Evolutionary conservation across 345 rosid species (phyloP).

Genomic region (Eutrema yunnanense): DNA sequence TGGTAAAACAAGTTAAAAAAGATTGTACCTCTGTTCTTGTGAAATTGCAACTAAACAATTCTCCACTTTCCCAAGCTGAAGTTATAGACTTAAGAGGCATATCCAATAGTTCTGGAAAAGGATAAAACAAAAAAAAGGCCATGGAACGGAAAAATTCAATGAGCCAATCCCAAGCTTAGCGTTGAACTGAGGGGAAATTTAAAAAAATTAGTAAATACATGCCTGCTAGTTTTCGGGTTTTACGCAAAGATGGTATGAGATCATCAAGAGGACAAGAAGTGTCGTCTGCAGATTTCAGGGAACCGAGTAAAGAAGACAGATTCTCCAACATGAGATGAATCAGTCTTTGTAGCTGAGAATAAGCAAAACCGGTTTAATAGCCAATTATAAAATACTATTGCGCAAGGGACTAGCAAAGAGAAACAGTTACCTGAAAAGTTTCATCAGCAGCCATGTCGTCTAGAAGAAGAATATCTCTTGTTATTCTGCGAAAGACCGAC

Average conservation of each 20-base stretch:
- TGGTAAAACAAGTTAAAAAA: not conserved
- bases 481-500: constrained; percentile 68
- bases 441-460: constrained; percentile 99
- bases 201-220: constrained; percentile 18
- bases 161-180: not conserved
- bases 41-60: constrained; percentile 62
- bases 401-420: not conserved
- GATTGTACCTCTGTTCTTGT: constrained; percentile 69
- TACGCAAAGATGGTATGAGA: constrained; percentile 64
- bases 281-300: constrained; percentile 42
- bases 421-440: constrained; percentile 64
- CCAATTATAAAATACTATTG: not conserved
- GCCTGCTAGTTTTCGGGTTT: constrained; percentile 87
- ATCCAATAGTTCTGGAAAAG: constrained; percentile 61
- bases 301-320: constrained; percentile 54
- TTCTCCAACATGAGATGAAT: constrained; percentile 71
- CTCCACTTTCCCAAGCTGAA: constrained; percentile 81
- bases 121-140: not conserved
- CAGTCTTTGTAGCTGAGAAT: constrained; percentile 74
- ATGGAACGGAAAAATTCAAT: not conserved
- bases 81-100: constrained; percentile 86
- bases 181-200: not conserved
- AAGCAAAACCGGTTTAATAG: constrained; percentile 7
- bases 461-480: constrained; percentile 68
- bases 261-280: constrained; percentile 40